Percentiles rank a stretch among this genome's conserved stretches.
These are phyloP conservation scores for Physaria fendleri DNA, from an alignment of 345 rosid species.

Conservation along the genomic window DNA sequence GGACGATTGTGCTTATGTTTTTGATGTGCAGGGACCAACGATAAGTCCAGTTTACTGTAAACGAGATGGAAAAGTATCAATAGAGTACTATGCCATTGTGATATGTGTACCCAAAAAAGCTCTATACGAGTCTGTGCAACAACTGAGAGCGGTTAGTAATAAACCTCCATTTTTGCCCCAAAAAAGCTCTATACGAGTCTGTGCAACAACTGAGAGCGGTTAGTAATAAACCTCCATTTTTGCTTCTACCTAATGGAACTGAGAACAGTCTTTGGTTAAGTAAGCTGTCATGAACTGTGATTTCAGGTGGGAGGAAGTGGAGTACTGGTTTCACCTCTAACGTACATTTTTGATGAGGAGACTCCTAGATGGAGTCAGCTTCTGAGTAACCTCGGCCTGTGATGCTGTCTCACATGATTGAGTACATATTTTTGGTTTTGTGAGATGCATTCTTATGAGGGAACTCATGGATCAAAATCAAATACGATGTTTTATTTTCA, in stretches of 20 bases:
- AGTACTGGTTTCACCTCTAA: constrained; percentile 77
- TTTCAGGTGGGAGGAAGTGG: constrained; percentile 88
- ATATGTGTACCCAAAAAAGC: constrained; percentile 78
- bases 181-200: constrained; percentile 64
- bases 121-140: constrained; percentile 73
- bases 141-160: constrained; percentile 70
- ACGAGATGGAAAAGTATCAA: constrained; percentile 45
- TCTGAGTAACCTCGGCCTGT: constrained; percentile 49
- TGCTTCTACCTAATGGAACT: too few species aligned
- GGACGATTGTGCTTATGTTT: neutral
- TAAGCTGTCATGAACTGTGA: constrained; percentile 17
- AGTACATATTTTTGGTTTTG: constrained; percentile 2
- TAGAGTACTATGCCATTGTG: constrained; percentile 70
- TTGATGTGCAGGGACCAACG: constrained; percentile 69
- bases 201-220: constrained; percentile 87
- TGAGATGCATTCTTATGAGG: neutral
- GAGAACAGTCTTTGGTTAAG: neutral
- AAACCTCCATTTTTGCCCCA: constrained; percentile 37
- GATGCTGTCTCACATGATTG: constrained; percentile 6
- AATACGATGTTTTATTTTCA: neutral
- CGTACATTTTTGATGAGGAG: constrained; percentile 90
- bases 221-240: constrained; percentile 26
- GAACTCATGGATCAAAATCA: neutral
- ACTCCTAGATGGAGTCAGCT: constrained; percentile 87
- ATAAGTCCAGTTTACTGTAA: constrained; percentile 79